Evolutionary conservation across 1,284 basidiomycete genomes (phyloP).

Genomic region (Malassezia arunalokei): DNA sequence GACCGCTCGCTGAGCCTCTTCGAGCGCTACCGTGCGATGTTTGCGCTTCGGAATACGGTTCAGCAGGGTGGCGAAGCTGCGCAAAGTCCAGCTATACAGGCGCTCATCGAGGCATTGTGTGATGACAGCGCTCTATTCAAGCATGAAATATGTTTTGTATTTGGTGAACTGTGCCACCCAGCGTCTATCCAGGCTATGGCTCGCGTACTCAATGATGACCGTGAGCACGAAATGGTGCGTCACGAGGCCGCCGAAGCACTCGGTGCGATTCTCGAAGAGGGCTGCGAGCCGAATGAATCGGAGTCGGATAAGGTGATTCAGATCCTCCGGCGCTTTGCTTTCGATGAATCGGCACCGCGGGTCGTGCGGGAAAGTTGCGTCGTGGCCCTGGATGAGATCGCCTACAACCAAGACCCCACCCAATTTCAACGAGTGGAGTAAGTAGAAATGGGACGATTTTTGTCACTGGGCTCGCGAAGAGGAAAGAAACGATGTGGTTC

Average conservation of each 20-base stretch:
- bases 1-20: conserved; percentile 66
- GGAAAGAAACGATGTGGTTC: too few species aligned
- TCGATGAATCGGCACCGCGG: conserved; percentile 62
- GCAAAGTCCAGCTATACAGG: conserved; percentile 60
- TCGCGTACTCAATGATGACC: conserved; percentile 59
- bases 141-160: conserved; percentile 55
- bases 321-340: conserved; percentile 73
- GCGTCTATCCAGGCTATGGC: conserved; percentile 78
- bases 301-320: conserved; percentile 57
- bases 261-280: conserved; percentile 72
- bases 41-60: conserved; percentile 60
- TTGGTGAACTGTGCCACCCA: conserved; percentile 82
- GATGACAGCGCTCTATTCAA: conserved; percentile 29
- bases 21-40: conserved; percentile 95
- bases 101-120: conserved; percentile 77
- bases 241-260: conserved; percentile 98
- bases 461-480: too few species aligned
- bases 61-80: conserved; percentile 26
- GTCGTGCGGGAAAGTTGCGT: conserved; percentile 94
- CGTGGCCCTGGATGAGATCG: conserved; percentile 66
- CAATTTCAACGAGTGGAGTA: conserved; percentile 41
- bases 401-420: conserved; percentile 45
- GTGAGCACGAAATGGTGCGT: conserved; percentile 91
- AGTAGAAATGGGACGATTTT: not conserved
- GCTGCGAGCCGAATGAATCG: conserved; percentile 19